Evolutionary conservation across 257 asterid species (phyloP).

Genomic region (Nyctanthes arbortristis): DNA sequence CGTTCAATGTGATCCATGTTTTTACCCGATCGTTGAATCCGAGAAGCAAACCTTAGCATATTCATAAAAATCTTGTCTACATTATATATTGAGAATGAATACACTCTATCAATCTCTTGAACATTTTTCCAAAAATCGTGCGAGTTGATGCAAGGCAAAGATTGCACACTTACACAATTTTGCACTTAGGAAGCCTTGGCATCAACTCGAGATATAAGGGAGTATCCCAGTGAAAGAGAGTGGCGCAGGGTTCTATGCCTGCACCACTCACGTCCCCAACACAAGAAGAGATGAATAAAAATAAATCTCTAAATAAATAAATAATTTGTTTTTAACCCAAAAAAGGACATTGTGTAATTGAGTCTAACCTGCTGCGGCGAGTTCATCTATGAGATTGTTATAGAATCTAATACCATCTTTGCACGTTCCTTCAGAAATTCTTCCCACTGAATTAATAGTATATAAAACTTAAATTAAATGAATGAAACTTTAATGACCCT

Average conservation of each 20-base stretch:
- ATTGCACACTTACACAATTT: constrained; percentile 33
- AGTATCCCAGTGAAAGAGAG: constrained; percentile 39
- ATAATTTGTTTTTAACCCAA: neutral
- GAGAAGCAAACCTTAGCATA: constrained; percentile 40
- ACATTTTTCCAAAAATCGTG: neutral
- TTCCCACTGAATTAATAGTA: constrained; percentile 15
- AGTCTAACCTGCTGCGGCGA: constrained; percentile 22
- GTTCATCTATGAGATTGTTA: constrained; percentile 30
- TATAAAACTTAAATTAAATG: no score
- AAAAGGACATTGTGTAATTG: neutral
- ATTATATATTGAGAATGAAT: neutral
- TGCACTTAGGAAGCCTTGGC: constrained; percentile 29
- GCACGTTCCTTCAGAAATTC: constrained; percentile 21
- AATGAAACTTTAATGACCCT: no score
- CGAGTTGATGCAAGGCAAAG: neutral
- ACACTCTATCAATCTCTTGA: no score
- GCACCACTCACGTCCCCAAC: no score
- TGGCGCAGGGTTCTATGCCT: constrained; percentile 28
- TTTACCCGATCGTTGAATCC: constrained; percentile 49
- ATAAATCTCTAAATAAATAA: neutral
- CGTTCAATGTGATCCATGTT: constrained; percentile 41
- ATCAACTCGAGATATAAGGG: constrained; percentile 37
- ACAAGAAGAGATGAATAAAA: no score
- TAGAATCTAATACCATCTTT: constrained; percentile 21
- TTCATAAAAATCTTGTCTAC: constrained; percentile 33